Conservation (phyloP, 352 stramenopile genomes). For the Salisapilia sapeloensis region DNA sequence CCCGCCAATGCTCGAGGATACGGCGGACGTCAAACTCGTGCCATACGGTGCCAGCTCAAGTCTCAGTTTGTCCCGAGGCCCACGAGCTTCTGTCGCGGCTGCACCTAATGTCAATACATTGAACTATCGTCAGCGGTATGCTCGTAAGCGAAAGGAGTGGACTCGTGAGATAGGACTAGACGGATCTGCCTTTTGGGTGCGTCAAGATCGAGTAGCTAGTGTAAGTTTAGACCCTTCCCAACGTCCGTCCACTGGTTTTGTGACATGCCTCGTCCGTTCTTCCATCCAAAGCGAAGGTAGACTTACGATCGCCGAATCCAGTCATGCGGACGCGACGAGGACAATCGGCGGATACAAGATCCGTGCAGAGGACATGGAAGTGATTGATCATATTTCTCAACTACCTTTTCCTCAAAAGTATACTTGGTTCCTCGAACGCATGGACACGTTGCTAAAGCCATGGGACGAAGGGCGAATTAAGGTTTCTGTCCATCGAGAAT, state of each 20-base stretch:
- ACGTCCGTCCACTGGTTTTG: constrained; percentile 45
- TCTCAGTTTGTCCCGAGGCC: neutral
- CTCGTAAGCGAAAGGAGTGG: constrained; percentile 68
- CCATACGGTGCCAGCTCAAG: neutral
- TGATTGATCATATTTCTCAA: constrained; percentile 45
- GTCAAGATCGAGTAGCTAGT: constrained; percentile 26
- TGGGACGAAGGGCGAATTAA: constrained; percentile 78
- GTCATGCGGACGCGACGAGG: constrained; percentile 30
- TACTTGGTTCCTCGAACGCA: constrained; percentile 69
- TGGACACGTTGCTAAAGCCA: constrained; percentile 34
- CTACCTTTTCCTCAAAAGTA: constrained; percentile 67
- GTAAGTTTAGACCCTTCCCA: constrained; percentile 2
- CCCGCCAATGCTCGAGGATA: neutral
- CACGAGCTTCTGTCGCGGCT: constrained; percentile 5
- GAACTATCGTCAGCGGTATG: constrained; percentile 62
- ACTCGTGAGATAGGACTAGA: constrained; percentile 38
- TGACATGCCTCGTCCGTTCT: constrained; percentile 50
- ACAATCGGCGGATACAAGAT: constrained; percentile 50
- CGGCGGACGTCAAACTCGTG: neutral
- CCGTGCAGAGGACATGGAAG: constrained; percentile 25
- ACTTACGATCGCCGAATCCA: constrained; percentile 49
- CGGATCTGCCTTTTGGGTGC: constrained; percentile 56
- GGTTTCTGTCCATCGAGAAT: constrained; percentile 48
- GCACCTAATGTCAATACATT: constrained; percentile 33
- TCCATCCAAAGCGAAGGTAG: constrained; percentile 33